These are phyloP conservation scores for Strigomonas culicis DNA, from an alignment of 208 protist genomes.

Conservation along the genomic window DNA sequence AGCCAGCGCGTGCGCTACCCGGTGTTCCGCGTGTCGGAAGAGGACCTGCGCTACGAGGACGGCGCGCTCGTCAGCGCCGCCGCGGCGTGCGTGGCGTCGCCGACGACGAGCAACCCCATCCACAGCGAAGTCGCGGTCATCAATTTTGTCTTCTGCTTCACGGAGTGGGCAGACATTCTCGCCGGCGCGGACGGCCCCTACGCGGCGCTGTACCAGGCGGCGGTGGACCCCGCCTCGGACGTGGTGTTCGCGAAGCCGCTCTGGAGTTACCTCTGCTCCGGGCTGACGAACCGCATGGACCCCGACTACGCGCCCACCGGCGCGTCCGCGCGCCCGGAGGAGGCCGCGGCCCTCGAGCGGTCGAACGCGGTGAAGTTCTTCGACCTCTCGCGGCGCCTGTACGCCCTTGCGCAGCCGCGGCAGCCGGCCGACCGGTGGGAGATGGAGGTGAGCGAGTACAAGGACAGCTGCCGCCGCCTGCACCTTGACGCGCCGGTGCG, in stretches of 20 bases:
- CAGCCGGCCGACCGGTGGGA: constrained; percentile 52
- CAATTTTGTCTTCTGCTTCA: constrained; percentile 54
- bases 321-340: neutral
- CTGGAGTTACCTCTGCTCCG: constrained; percentile 56
- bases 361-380: constrained; percentile 37
- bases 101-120: constrained; percentile 6
- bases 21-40: constrained; percentile 48
- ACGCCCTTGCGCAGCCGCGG: constrained; percentile 41
- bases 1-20: constrained; percentile 55
- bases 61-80: constrained; percentile 31
- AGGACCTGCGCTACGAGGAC: constrained; percentile 30
- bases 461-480: constrained; percentile 65
- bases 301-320: neutral
- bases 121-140: constrained; percentile 13
- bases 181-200: constrained; percentile 20
- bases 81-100: neutral
- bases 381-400: constrained; percentile 51
- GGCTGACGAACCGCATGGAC: constrained; percentile 27
- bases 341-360: constrained; percentile 1
- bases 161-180: constrained; percentile 58
- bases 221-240: constrained; percentile 41
- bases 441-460: constrained; percentile 67
- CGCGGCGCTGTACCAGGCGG: constrained; percentile 43
- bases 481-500: constrained; percentile 31
- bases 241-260: constrained; percentile 76